These are phyloP conservation scores for Durotheca rogersii DNA, from an alignment of 495 filamentous ascomycete genomes.

Conservation along the genomic window DNA sequence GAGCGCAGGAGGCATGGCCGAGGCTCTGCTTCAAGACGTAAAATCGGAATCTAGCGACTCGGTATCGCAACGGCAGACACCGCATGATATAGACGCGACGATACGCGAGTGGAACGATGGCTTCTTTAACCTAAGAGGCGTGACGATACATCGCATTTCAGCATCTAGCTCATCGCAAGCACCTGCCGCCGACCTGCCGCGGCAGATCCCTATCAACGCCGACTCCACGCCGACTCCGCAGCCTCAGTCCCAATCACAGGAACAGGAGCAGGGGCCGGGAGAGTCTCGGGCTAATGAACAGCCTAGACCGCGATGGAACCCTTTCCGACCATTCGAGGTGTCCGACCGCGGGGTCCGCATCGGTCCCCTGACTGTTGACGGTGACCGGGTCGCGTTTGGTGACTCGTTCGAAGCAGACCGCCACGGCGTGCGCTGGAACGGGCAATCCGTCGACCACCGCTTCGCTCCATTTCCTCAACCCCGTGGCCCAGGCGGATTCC, in stretches of 20 bases:
- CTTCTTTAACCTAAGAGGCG: constrained; percentile 49
- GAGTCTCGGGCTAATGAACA: constrained; percentile 15
- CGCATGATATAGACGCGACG: constrained; percentile 34
- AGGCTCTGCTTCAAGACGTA: too few relatives aligned
- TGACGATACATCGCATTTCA: constrained; percentile 9
- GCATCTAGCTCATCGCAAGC: not conserved
- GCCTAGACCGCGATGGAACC: constrained; percentile 26
- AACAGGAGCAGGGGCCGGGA: too few relatives aligned
- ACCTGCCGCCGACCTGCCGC: not conserved
- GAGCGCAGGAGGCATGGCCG: too few relatives aligned
- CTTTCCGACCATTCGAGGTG: constrained; percentile 17
- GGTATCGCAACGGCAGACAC: constrained; percentile 3
- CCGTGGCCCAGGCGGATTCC: not conserved
- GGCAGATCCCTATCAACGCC: too few relatives aligned
- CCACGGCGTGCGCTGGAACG: constrained; percentile 41
- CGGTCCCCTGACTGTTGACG: constrained; percentile 40
- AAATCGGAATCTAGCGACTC: constrained; percentile 13
- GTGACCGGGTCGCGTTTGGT: constrained; percentile 42
- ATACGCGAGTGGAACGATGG: constrained; percentile 54
- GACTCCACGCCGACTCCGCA: not conserved
- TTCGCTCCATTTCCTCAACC: not conserved
- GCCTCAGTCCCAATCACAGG: not conserved
- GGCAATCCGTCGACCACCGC: not conserved
- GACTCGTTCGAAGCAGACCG: constrained; percentile 42
- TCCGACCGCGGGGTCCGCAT: constrained; percentile 33